phyloP scores from a whole-genome alignment of 2,329 filamentous ascomycete genomes.

The Madurella fahalii region DNA sequence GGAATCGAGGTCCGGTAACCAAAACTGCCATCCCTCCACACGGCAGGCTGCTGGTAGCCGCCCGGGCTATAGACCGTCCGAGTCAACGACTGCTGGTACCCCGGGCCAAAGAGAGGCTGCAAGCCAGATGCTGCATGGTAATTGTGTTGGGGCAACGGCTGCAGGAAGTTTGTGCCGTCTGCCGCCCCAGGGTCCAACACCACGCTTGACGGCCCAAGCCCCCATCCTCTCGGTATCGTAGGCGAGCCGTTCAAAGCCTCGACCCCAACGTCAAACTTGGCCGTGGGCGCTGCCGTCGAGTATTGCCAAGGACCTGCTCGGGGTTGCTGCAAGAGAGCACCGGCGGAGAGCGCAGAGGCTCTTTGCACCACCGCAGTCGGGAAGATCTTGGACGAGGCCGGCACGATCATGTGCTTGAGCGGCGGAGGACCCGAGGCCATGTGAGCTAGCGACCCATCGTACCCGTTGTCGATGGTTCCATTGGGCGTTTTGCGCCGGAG shows the following conservation, averaged over 20 bases:
- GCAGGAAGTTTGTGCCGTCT: conserved; percentile 18
- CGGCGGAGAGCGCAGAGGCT: conserved; percentile 9
- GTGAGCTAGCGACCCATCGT: conserved; percentile 77
- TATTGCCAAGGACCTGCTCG: conserved; percentile 25
- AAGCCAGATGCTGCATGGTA: conserved; percentile 22
- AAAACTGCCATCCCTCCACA: conserved; percentile 37
- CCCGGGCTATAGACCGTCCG: conserved; percentile 40
- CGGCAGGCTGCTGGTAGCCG: conserved; percentile 34
- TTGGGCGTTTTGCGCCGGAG: conserved; percentile 88
- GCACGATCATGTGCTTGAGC: conserved; percentile 77
- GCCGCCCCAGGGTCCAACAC: conserved; percentile 8
- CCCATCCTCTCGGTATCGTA: conserved; percentile 20
- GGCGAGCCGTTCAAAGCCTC: conserved; percentile 12
- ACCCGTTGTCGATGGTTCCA: conserved; percentile 87
- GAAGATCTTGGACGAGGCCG: conserved; percentile 43
- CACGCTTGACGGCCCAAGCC: conserved; percentile 9
- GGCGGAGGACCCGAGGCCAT: conserved; percentile 70
- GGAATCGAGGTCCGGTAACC: conserved; percentile 33
- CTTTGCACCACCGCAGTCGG: conserved; percentile 30
- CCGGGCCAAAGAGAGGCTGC: conserved; percentile 29
- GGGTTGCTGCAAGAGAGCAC: conserved; percentile 15
- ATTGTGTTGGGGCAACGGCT: conserved; percentile 20
- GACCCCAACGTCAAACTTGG: conserved; percentile 8
- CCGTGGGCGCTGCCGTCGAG: conserved; percentile 11
- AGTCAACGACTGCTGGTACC: conserved; percentile 35